Evolutionary conservation across 257 asterid species (phyloP).

Genomic region (Solanum sejunctum): DNA sequence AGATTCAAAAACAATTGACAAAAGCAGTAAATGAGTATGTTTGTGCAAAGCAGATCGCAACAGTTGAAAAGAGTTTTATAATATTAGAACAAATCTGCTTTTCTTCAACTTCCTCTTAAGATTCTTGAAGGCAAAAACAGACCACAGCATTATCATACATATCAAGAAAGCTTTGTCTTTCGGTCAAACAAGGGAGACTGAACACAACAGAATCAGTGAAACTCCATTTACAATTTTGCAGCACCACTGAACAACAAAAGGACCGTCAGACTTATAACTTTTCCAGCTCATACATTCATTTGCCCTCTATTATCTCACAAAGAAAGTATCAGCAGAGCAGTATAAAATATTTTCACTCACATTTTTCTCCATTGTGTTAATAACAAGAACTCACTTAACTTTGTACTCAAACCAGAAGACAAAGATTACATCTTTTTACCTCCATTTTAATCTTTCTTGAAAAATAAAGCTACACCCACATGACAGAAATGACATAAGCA

Average conservation of each 20-base stretch:
- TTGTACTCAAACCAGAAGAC: neutral
- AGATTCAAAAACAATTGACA: conserved; percentile 31
- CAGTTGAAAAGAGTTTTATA: conserved; percentile 18
- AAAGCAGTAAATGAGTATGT: conserved; percentile 24
- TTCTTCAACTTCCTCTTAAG: conserved; percentile 14
- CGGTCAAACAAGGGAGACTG: conserved; percentile 17
- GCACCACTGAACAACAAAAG: conserved; percentile 9
- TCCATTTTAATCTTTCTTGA: neutral
- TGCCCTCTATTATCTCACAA: conserved; percentile 2
- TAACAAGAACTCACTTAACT: neutral
- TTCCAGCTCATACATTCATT: conserved; percentile 4
- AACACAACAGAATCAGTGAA: conserved; percentile 13
- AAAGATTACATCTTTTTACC: neutral
- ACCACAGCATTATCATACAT: neutral
- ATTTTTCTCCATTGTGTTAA: neutral
- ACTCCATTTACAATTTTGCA: conserved; percentile 12
- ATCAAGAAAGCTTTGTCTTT: neutral
- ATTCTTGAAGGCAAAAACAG: conserved; percentile 52
- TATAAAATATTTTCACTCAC: neutral
- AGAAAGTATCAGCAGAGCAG: neutral
- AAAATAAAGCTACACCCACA: neutral
- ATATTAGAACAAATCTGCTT: conserved; percentile 15
- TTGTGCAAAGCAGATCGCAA: conserved; percentile 15
- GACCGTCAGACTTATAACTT: conserved; percentile 1
- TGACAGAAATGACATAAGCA: neutral